Percentiles rank a stretch among this genome's conserved stretches.
Evolutionary conservation across 2,329 filamentous ascomycete species (phyloP).

Genomic region (Lecanicillium sp.): DNA sequence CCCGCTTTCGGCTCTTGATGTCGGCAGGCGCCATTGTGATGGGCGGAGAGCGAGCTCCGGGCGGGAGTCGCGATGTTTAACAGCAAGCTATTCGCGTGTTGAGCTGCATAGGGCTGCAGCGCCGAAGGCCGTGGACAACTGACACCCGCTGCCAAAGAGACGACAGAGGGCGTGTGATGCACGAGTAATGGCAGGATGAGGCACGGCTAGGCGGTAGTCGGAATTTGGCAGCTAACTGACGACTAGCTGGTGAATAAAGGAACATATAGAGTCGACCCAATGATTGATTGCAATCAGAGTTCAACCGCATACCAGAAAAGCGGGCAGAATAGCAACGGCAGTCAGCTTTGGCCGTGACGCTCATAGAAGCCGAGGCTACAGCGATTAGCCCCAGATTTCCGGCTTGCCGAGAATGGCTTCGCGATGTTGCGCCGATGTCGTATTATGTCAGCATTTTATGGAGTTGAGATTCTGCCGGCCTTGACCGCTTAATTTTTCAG

Average conservation of each 20-base stretch:
- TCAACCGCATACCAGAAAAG: neutral
- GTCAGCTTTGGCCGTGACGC: neutral
- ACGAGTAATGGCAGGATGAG: no score
- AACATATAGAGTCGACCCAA: no score
- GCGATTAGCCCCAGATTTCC: neutral
- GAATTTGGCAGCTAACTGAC: no score
- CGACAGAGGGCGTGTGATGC: neutral
- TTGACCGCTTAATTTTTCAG: constrained; percentile 9
- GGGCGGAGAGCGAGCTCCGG: no score
- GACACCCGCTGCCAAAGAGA: neutral
- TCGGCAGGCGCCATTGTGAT: constrained; percentile 15
- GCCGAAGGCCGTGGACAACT: neutral
- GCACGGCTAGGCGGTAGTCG: no score
- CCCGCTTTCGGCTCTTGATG: constrained; percentile 57
- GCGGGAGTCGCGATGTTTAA: neutral
- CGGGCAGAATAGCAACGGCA: neutral
- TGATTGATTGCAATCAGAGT: neutral
- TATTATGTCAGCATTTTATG: constrained; percentile 8
- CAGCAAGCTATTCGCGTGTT: neutral
- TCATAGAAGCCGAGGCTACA: constrained; percentile 8
- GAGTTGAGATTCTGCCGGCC: neutral
- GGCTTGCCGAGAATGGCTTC: neutral
- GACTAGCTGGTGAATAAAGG: no score
- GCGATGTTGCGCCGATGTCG: neutral
- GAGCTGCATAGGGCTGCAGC: neutral